phyloP scores from a whole-genome alignment of 2,329 filamentous ascomycete species.

The Nemania sp. region DNA sequence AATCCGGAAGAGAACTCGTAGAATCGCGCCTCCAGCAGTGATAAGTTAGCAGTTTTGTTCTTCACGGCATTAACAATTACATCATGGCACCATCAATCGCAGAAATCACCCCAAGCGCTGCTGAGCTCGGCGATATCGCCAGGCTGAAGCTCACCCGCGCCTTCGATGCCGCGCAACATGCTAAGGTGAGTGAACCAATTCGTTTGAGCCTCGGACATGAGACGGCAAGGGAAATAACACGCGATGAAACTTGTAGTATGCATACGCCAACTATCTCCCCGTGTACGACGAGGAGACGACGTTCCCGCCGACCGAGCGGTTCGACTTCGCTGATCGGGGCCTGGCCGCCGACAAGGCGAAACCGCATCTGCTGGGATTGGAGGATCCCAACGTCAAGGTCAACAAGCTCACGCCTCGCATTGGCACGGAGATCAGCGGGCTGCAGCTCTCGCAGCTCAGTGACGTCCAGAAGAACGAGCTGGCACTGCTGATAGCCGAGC shows the following conservation, averaged over 20 bases:
- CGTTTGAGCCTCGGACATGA: too few species aligned
- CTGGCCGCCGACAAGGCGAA: conserved; percentile 48
- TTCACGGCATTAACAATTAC: background rate
- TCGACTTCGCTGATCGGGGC: conserved; percentile 48
- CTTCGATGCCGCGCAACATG: conserved; percentile 31
- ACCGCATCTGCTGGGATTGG: conserved; percentile 42
- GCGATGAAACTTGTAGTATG: conserved; percentile 34
- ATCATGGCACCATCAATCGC: conserved; percentile 38
- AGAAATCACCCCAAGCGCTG: conserved; percentile 31
- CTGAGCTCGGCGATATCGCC: conserved; percentile 29
- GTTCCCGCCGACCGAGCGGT: conserved; percentile 46
- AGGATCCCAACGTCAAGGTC: conserved; percentile 36
- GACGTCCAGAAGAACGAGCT: conserved; percentile 37
- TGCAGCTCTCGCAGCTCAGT: conserved; percentile 37
- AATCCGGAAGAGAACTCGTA: background rate
- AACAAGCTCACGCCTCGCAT: conserved; percentile 36
- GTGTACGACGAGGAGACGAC: conserved; percentile 44
- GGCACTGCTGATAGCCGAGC: conserved; percentile 35
- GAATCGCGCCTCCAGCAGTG: too few species aligned
- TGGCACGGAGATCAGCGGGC: conserved; percentile 36
- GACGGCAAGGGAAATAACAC: too few species aligned
- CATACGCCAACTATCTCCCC: conserved; percentile 43
- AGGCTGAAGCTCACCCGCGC: conserved; percentile 34
- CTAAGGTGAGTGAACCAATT: conserved; percentile 27
- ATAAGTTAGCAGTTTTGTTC: too few species aligned